Base-by-base conservation (phyloP, 2,329 filamentous ascomycete species). In the Nigrograna mackinnonii region DNA sequence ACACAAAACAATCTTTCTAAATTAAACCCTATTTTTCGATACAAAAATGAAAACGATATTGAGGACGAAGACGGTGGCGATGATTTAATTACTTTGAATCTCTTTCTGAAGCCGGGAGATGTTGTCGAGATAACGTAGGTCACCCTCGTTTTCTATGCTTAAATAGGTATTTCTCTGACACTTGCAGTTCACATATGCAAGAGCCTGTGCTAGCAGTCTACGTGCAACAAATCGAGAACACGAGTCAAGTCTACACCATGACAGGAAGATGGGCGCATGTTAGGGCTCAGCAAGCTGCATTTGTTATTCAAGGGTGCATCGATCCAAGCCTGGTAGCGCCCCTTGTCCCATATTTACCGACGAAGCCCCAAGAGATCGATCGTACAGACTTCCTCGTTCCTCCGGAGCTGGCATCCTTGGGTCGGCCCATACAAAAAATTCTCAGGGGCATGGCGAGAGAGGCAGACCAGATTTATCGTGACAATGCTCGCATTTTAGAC, bases 321-420 rank as follows among this genome's bases (percentile, higher is more conserved):
- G 62, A 74, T 20, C 66, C 64, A 2, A 60, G 72, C 20, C 48
- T 75, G 19, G 49, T 84, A 3, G 55, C 72, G 11, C 68, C 73
- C 2, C 56, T 84, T 3, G 44, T 77, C 7, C 72, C 76, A 4
- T 76, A 78, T 55, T 66, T 84, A 3, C 82, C 82, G 0, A 65
- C 63, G 4, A 64, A 68, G 35, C 55, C 66, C 6, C 58, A 62
- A 3, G 50, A 61, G 35, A 48, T 73, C 2, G 13, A 22, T 4
- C 16, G 34, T n/a, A 61, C 71, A 26, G 64, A 71, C 36, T 39
- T 70, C 5, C 67, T 67, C 31, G 68, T 78, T 22, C 78, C 79
- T 2, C 61, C 72, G 28, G 52, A 70, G 6, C 50, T 76, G n/a
- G 70, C 69, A n/a, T 68, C 66, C 17, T n/a, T n/a, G n/a, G n/a